These are phyloP conservation scores for Trichophyton benhamiae DNA, from an alignment of 2,329 filamentous ascomycete species.

Conservation along the genomic window DNA sequence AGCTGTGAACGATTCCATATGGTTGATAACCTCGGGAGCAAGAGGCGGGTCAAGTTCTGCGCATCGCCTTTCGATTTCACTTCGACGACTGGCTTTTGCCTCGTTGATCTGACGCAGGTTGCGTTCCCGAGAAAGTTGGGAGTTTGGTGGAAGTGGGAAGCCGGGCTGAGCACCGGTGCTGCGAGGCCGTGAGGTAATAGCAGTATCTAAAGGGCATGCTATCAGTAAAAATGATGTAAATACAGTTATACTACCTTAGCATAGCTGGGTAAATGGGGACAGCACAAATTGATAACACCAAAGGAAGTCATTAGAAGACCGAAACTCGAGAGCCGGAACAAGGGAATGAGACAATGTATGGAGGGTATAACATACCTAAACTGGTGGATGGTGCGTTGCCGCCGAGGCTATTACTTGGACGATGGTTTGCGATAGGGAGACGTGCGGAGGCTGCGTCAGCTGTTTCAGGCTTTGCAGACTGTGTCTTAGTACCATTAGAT, in stretches of 20 bases:
- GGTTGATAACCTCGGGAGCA: slow-evolving; percentile 47
- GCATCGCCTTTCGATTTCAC: slow-evolving; percentile 61
- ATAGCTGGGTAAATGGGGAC: no score
- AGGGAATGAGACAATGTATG: no score
- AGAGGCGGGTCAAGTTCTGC: slow-evolving; percentile 55
- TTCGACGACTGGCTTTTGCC: slow-evolving; percentile 50
- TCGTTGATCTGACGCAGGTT: slow-evolving; percentile 52
- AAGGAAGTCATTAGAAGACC: not conserved
- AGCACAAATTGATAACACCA: not conserved
- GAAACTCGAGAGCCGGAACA: not conserved
- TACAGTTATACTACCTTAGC: not conserved
- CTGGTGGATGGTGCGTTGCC: not conserved
- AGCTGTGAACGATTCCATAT: slow-evolving; percentile 62
- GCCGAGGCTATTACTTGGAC: not conserved
- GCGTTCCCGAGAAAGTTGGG: slow-evolving; percentile 31
- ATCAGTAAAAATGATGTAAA: not conserved
- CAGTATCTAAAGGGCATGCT: not conserved
- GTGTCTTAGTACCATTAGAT: not conserved
- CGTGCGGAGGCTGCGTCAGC: not conserved
- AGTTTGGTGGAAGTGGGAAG: not conserved
- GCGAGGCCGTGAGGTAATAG: not conserved
- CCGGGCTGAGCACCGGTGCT: not conserved
- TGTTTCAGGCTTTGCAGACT: not conserved
- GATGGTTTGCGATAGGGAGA: not conserved
- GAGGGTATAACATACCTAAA: not conserved